Base-by-base conservation (phyloP, 1,284 basidiomycete genomes). In the Agroathelia rolfsii region DNA sequence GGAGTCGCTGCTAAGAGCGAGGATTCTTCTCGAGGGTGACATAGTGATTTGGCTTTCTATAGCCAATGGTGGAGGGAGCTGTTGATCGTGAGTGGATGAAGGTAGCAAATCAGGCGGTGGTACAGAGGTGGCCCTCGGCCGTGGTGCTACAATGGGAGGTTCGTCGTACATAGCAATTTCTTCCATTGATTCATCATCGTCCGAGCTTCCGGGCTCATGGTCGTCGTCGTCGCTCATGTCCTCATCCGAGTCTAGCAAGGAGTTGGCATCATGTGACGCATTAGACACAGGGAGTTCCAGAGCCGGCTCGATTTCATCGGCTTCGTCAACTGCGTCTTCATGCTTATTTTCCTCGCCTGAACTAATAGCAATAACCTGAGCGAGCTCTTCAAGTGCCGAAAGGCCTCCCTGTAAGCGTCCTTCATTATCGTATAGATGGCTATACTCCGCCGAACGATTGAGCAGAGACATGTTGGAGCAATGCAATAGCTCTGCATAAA, bases 391-490 rank as follows among this genome's bases (percentile, higher is more conserved):
- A 34, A 94, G 61, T 10, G 80, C 76, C 7, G 77, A 64, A 1
- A 93, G 57, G 3, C 89, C 89, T 19, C 87, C 88, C 44, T 80
- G 75, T 23, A 95, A 54, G 16, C 82, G 73, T 13, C 89, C 90
- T 35, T 85, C 72, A 0, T 64, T 56, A 44, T 87, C 79, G 50
- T 94, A 94, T n/a, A 79, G 61, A 18, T 76, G 67, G 25, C 77
- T 70, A 39, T 68, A 76, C 32, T 80, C 76, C 0, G 71, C 50
- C 0, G 69, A 55, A 3, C 95, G 85, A 51, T 98, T 98, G 22
- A 98, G 66, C 10, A 97, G 72, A 2, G 85, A 80, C 94, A 99
- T 97, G 52, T 97, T 98, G 10, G 94, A 98, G 55, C 90, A 95
- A 52, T 99, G 95, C 10, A 98, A 61, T 10, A 98, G 72, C 55